Evolutionary conservation across 169 alveolate genomes (phyloP), one percentile per base, ranked within the genome.

Genomic region (Cryptosporidium ubiquitum): DNA sequence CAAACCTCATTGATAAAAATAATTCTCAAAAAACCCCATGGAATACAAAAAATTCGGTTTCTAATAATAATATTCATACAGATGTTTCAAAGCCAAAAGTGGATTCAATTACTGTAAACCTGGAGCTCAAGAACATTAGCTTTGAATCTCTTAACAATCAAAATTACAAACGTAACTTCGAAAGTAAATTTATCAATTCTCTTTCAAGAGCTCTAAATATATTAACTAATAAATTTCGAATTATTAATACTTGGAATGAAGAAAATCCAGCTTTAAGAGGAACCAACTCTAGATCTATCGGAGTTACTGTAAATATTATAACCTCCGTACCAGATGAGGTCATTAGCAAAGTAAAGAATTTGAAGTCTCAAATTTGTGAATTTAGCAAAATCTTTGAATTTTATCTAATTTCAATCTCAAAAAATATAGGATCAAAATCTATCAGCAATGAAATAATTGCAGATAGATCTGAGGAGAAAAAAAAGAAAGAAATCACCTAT

Each of bases 361-460:
- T 73, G 57, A 26, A 26, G 7, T 18, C 14, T 20, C 6, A 57
- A 40, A 26, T 23, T 1, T 51, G 37, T 39, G 85, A 73, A 14
- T 73, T 73, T 37, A 73, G 51, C 35, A 52, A 55, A 58, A 42
- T 33, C 23, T 73, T 33, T 58, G 37, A 52, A n/a, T 73, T 51
- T 58, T 23, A 73, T 47, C 14, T 73, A 31, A 20, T 55, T 5
- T 73, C 85, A 3, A 73, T 73, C n/a, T 57, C 55, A 5, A 73
- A 73, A 58, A 73, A 73, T 10, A 35, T 42, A 31, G 85, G 85
- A 14, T n/a, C 61, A 33, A 73, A 73, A 26, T 73, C 85, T 14
- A 55, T 73, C 31, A 73, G 70, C 39, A 73, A 55, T 57, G 85
- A 73, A 55, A 58, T 51, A 31, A 35, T 73, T 35, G 29, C 47